These are phyloP conservation scores for Colletotrichum tropicale DNA, from an alignment of 2,329 filamentous ascomycete genomes.

Conservation along the genomic window DNA sequence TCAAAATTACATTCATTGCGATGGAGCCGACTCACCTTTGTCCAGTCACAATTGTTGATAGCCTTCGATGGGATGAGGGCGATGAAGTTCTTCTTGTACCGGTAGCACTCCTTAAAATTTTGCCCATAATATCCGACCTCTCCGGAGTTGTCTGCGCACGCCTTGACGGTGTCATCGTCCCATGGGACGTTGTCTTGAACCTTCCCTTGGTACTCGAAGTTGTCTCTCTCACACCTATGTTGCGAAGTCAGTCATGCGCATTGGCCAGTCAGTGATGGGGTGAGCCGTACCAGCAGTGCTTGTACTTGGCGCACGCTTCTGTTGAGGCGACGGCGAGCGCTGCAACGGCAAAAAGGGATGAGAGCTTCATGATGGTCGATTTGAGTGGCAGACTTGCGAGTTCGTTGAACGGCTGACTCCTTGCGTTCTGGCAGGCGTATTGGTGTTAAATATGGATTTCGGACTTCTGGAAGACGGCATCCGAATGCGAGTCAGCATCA, in stretches of 20 bases:
- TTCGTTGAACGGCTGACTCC: fast-evolving
- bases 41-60: conserved; percentile 2
- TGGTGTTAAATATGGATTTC: neutral
- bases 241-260: neutral
- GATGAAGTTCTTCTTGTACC: neutral
- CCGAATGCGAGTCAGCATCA: neutral
- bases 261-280: neutral
- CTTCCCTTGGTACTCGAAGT: neutral
- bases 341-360: neutral
- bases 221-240: neutral
- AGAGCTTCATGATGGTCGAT: neutral
- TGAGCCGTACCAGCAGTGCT: neutral
- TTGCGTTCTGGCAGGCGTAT: fast-evolving
- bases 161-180: neutral
- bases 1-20: neutral
- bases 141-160: neutral
- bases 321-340: neutral
- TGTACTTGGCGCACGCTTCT: conserved; percentile 3
- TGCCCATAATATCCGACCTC: neutral
- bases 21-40: neutral
- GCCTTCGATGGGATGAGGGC: neutral
- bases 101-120: conserved; percentile 1
- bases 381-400: neutral
- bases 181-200: neutral
- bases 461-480: neutral